Percentiles rank a stretch among this genome's conserved stretches.
Evolutionary conservation across 495 filamentous ascomycete species (phyloP).

Genomic region (Massariosphaeria phaeospora): DNA sequence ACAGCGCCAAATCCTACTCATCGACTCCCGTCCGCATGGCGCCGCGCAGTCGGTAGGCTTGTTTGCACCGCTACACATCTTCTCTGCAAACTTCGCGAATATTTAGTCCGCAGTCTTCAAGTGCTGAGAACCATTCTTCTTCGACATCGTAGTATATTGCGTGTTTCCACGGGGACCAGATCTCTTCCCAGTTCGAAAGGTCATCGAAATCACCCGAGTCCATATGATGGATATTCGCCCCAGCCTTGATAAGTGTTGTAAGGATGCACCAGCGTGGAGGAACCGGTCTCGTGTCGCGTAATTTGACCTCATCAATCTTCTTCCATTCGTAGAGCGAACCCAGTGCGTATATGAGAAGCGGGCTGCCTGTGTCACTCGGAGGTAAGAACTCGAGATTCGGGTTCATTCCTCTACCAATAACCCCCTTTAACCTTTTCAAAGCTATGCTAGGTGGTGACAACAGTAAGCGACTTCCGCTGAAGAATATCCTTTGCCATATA

Average conservation of each 20-base stretch:
- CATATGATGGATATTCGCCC: conserved; percentile 4
- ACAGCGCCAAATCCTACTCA: neutral
- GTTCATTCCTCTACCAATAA: neutral
- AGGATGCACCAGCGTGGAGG: neutral
- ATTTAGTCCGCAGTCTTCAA: neutral
- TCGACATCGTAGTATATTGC: neutral
- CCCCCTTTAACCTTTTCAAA: neutral
- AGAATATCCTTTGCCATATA: too few species aligned
- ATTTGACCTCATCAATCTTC: neutral
- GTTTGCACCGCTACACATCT: neutral
- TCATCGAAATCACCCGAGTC: neutral
- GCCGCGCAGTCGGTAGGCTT: neutral
- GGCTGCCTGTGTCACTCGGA: too few species aligned
- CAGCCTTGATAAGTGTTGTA: neutral
- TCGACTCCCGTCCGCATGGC: conserved; percentile 3
- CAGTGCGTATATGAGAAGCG: too few species aligned
- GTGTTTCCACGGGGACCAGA: neutral
- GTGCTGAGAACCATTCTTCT: conserved; percentile 4
- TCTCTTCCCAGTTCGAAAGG: neutral
- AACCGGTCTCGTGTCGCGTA: neutral
- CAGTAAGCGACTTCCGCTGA: too few species aligned
- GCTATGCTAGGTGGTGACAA: too few species aligned
- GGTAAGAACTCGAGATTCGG: neutral
- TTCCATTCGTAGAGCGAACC: neutral
- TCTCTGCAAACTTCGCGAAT: neutral